Conservation (phyloP, 1,284 basidiomycete genomes). For the Termitomyces sp. region DNA sequence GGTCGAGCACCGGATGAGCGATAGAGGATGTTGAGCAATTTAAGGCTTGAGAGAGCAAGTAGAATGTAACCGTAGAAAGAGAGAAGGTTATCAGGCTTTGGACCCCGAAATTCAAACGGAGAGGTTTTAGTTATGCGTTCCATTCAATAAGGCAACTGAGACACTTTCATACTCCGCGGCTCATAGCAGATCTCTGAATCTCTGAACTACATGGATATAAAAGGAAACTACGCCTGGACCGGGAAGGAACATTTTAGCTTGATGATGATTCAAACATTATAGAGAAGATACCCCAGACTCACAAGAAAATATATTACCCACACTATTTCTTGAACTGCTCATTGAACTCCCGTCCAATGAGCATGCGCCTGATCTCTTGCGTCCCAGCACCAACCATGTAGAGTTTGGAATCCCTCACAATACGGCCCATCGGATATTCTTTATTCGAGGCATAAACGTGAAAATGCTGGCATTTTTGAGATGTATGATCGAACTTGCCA, state of each 20-base stretch:
- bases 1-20: slow-evolving; percentile 1
- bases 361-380: slow-evolving; percentile 86
- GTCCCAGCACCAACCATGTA: slow-evolving; percentile 92
- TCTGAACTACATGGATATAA: slow-evolving; percentile 16
- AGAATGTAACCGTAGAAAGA: slow-evolving; percentile 9
- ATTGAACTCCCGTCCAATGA: slow-evolving; percentile 89
- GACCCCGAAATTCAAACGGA: slow-evolving; percentile 19
- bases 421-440: slow-evolving; percentile 87
- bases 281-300: slow-evolving; percentile 5
- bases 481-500: slow-evolving; percentile 38
- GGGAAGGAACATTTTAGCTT: slow-evolving; percentile 15
- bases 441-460: not conserved
- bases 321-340: slow-evolving; percentile 46
- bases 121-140: slow-evolving; percentile 13
- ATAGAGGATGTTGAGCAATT: slow-evolving; percentile 10
- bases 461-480: not conserved
- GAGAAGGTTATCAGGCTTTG: slow-evolving; percentile 16
- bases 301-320: not conserved
- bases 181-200: slow-evolving; percentile 11
- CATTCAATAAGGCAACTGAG: slow-evolving; percentile 19
- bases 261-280: slow-evolving; percentile 10
- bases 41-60: slow-evolving; percentile 9
- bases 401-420: slow-evolving; percentile 79
- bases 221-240: slow-evolving; percentile 15
- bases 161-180: slow-evolving; percentile 18